Percentiles rank a stretch among this genome's conserved stretches.
These are phyloP conservation scores for Apostasia shenzhenica DNA, from an alignment of 106 monocot genomes.

Conservation along the genomic window DNA sequence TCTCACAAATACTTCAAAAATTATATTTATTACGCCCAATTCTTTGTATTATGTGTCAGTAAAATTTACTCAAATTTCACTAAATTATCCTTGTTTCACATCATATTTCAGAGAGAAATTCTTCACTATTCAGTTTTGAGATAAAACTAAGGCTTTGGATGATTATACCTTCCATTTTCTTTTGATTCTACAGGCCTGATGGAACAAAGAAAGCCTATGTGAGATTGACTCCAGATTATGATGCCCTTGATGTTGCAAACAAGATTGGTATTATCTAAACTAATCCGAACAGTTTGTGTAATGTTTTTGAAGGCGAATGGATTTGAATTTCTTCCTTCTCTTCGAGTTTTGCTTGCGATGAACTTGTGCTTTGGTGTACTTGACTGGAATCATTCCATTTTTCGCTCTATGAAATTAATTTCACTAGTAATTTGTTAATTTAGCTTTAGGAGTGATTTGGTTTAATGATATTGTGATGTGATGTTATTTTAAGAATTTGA, in stretches of 20 bases:
- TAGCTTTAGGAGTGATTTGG: no score
- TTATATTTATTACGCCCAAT: no score
- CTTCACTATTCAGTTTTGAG: background rate
- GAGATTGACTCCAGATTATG: conserved; percentile 28
- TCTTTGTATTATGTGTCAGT: no score
- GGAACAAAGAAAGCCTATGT: conserved; percentile 42
- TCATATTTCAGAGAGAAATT: background rate
- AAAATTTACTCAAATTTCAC: no score
- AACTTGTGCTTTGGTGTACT: background rate
- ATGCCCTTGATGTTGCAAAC: conserved; percentile 37
- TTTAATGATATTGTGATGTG: no score
- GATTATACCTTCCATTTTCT: background rate
- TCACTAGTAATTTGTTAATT: no score
- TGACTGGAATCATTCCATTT: no score
- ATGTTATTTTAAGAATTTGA: no score
- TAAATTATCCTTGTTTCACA: no score
- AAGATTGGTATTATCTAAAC: conserved; percentile 33
- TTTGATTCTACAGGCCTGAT: conserved; percentile 25
- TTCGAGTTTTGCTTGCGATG: background rate
- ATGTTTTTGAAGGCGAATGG: background rate
- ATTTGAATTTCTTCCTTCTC: background rate
- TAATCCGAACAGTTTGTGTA: background rate
- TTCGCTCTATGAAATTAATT: no score
- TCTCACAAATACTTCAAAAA: no score
- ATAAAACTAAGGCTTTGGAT: background rate